These are phyloP conservation scores for Earliella scabrosa DNA, from an alignment of 1,284 basidiomycete genomes.

Conservation along the genomic window DNA sequence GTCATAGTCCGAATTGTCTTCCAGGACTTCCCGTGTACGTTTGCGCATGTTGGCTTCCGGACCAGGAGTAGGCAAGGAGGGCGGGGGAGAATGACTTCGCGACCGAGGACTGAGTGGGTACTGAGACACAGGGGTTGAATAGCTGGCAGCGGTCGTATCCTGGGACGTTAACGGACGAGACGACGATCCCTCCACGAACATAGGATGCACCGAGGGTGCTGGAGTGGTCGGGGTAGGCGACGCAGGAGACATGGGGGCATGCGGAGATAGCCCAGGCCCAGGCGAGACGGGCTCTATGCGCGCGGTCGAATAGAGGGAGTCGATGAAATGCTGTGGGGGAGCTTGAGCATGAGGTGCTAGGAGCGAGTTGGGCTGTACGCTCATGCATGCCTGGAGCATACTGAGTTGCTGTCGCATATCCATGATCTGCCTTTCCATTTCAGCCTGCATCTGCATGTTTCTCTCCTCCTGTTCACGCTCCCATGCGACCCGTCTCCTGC, in stretches of 20 bases:
- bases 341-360: not conserved
- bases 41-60: conserved; percentile 30
- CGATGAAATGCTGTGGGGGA: not conserved
- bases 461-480: conserved; percentile 70
- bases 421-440: conserved; percentile 59
- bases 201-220: not conserved
- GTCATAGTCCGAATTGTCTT: conserved; percentile 21
- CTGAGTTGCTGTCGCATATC: conserved; percentile 64
- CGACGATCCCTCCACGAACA: conserved; percentile 48
- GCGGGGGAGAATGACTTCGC: conserved; percentile 1
- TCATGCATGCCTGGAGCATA: conserved; percentile 49
- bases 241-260: conserved; percentile 9
- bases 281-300: conserved; percentile 16
- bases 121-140: not conserved
- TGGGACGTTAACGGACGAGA: conserved; percentile 29
- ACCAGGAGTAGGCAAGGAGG: conserved; percentile 4
- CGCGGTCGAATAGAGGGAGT: conserved; percentile 13
- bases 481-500: conserved; percentile 61
- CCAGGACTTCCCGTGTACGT: conserved; percentile 37
- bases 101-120: conserved; percentile 19
- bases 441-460: conserved; percentile 53
- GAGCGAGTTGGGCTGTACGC: conserved; percentile 25
- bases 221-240: conserved; percentile 5
- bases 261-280: not conserved
- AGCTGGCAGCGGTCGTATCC: not conserved